Evolutionary conservation across 345 rosid genomes (phyloP), one percentile per base, ranked within the genome.

Genomic region (Kandelia obovata): DNA sequence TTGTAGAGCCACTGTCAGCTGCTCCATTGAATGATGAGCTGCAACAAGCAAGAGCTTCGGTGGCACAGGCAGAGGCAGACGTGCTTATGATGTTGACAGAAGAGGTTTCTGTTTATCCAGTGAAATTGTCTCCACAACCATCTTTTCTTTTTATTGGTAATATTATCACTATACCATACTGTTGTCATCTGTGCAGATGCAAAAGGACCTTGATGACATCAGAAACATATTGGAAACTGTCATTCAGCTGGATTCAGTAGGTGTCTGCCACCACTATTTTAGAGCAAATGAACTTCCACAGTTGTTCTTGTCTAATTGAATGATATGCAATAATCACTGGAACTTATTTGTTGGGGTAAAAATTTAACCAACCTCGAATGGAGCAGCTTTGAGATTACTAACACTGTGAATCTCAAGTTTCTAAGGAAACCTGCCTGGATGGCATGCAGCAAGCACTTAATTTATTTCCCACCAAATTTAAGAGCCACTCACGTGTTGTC

Each of bases 21-120:
- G 89, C 89, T 71, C 83, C 92, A 74, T 77, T 91, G 71, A 91
- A 94, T 67, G 98, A 89, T 69, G 97, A 94, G 71, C 77, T 94
- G 77, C 88, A 89, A 78, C 82, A 72, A 72, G 95, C 92, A 25
- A 88, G 92, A 78, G 88, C 80, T 77, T 76, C 74, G 62, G 89
- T 83, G 73, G 82, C 92, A 62, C 83, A 84, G 83, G 96, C 96
- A 43, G 97, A 94, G 84, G 83, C 80, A 68, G 95, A 86, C 16
- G 87, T 89, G 79, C 96, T 91, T 65, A 62, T 85, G 61, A 87
- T 75, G 82, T 72, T 94, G 69, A 88, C 96, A 71, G 85, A 86
- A 79, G 88, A 88, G 95, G 98, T 90, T 58, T 67, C 63, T 27
- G 55, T 75, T 53, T 63, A 26, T 60, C 58, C 32, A 32, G 69